phyloP scores from a whole-genome alignment of 1,284 basidiomycete genomes.

The Meira nashicola region DNA sequence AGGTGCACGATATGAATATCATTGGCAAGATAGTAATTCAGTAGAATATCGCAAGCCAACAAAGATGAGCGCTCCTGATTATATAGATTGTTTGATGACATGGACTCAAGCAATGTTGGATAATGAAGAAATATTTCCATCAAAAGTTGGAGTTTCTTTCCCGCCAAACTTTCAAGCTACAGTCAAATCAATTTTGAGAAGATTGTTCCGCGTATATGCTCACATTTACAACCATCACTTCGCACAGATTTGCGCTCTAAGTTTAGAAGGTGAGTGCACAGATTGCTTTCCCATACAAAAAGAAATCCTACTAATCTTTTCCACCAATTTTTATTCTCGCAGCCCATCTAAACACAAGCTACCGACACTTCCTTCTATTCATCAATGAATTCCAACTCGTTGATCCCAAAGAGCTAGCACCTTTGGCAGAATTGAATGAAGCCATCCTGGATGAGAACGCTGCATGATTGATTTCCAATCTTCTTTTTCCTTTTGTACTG shows the following conservation, averaged over 20 bases:
- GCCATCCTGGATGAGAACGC: conserved; percentile 65
- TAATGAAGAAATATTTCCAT: conserved; percentile 87
- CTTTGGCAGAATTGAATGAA: conserved; percentile 92
- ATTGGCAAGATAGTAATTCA: conserved; percentile 77
- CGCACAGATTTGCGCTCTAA: conserved; percentile 94
- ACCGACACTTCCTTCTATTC: conserved; percentile 95
- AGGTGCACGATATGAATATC: conserved; percentile 91
- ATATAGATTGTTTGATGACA: conserved; percentile 97
- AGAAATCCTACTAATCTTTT: not conserved
- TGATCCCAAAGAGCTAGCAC: conserved; percentile 92
- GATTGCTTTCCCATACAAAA: not conserved
- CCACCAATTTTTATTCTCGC: not conserved
- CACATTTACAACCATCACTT: conserved; percentile 99
- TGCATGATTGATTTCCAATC: not conserved
- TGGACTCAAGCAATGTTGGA: conserved; percentile 93
- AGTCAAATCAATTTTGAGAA: conserved; percentile 82
- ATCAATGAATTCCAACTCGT: conserved; percentile 97
- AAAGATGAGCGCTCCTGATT: conserved; percentile 60
- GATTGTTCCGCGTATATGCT: conserved; percentile 93
- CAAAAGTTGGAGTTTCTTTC: conserved; percentile 87
- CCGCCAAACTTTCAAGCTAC: conserved; percentile 84
- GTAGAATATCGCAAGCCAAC: conserved; percentile 46
- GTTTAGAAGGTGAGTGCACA: conserved; percentile 76
- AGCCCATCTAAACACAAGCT: conserved; percentile 97
- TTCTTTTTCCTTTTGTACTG: not conserved